Evolutionary conservation across 1,284 basidiomycete genomes (phyloP), one percentile per base, ranked within the genome.

Genomic region (Psilocybe mexicana): DNA sequence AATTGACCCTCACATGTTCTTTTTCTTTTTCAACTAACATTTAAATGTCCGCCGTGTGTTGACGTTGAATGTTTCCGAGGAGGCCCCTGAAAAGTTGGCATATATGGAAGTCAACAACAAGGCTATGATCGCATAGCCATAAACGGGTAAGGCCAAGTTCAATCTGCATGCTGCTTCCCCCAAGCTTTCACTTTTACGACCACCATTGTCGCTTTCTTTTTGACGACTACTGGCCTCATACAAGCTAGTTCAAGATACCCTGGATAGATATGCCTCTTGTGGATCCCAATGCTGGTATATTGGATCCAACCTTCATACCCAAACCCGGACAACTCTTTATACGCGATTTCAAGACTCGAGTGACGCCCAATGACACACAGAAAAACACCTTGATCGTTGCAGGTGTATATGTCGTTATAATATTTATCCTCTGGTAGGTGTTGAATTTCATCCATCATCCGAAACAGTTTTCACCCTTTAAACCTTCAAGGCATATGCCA

Each of bases 311-410:
- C 43, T 58, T 54, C 49, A 35, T 57, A 43, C 56, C 60, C 24
- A 51, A 51, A 30, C 62, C 55, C 14, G 50, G 57, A 7, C 55
- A 61, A 7, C 59, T 67, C 48, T 69, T 70, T 53, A 59, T 70
- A 11, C 71, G 79, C 46, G 74, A 79, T 66, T 70, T 77, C 59
- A 58, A 74, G 52, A 69, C 71, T 3, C 69, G 64, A 44, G 61
- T 92, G 38, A 82, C 80, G n/a, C 90, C 90, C 1, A 90, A 83
- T 63, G 74, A 73, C 18, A 92, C 91, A 2, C 91, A 93, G 69
- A 77, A 79, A 63, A 85, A 76, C n/a, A 93, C 91, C 0, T 74
- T 93, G 51, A 91, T 93, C 57, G 85, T 91, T 26, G 90, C 91
- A 1, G 90, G 82, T 8, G 79, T 79, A 45, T 93, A 93, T 71